These are phyloP conservation scores for Auricularia auricula-judae DNA, from an alignment of 768 basidiomycete genomes.

Conservation along the genomic window DNA sequence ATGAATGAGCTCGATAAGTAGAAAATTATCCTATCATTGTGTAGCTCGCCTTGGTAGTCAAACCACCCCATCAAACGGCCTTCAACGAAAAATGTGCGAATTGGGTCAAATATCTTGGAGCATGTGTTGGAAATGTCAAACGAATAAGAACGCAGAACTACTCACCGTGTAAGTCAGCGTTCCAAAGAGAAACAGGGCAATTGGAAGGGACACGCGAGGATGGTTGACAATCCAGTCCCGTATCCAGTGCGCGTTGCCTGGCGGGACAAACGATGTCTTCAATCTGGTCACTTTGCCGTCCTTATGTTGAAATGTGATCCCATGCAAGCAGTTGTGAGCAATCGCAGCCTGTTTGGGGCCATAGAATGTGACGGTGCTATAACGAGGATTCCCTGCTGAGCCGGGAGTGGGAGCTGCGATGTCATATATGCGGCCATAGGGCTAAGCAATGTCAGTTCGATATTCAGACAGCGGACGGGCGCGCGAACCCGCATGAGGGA, in stretches of 20 bases:
- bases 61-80: constrained; percentile 78
- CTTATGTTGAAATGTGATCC: constrained; percentile 28
- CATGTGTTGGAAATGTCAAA: not conserved
- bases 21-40: too few species aligned
- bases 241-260: constrained; percentile 53
- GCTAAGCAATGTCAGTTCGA: constrained; percentile 28
- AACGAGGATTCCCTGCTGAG: constrained; percentile 57
- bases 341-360: constrained; percentile 59
- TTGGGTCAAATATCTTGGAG: constrained; percentile 78
- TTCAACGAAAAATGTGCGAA: constrained; percentile 75
- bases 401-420: constrained; percentile 48
- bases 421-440: constrained; percentile 71
- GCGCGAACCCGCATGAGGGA: constrained; percentile 58
- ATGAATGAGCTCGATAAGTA: not conserved
- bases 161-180: constrained; percentile 75
- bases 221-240: constrained; percentile 79
- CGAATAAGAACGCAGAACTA: constrained; percentile 15
- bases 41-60: constrained; percentile 50
- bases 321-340: constrained; percentile 76
- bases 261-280: constrained; percentile 47
- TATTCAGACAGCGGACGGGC: constrained; percentile 1
- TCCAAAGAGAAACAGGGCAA: constrained; percentile 81
- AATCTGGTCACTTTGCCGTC: constrained; percentile 28
- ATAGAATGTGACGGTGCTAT: constrained; percentile 50
- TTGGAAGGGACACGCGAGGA: constrained; percentile 72